These are phyloP conservation scores for Apiospora rasikravindrae DNA, from an alignment of 2,329 filamentous ascomycete species.

Conservation along the genomic window DNA sequence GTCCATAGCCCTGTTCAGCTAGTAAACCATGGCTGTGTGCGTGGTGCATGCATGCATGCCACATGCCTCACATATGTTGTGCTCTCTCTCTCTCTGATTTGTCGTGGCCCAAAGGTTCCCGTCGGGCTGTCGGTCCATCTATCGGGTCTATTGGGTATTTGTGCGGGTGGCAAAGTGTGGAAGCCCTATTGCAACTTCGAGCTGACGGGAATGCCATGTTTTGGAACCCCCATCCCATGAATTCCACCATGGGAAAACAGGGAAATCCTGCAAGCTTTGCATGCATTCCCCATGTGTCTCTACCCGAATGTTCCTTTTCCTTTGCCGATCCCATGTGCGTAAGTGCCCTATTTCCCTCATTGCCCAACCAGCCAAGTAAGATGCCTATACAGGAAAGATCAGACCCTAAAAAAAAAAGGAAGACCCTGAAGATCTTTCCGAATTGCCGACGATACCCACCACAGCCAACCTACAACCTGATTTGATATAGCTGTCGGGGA, in stretches of 20 bases:
- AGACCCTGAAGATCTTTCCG: constrained; percentile 13
- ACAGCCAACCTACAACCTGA: background rate
- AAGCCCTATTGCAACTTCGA: background rate
- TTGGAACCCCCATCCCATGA: background rate
- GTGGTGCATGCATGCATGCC: background rate
- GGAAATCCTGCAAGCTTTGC: background rate
- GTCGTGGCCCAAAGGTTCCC: background rate
- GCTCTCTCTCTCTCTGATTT: too few species aligned
- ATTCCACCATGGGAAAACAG: constrained; percentile 12
- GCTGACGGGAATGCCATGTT: background rate
- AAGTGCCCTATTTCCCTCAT: background rate
- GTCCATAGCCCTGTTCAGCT: background rate
- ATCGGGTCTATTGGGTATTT: background rate
- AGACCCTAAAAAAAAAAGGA: background rate
- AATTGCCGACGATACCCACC: constrained; percentile 11
- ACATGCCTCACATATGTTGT: background rate
- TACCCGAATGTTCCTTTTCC: background rate
- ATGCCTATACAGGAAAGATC: too few species aligned
- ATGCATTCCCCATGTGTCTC: background rate
- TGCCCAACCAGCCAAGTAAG: background rate
- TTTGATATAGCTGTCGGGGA: background rate
- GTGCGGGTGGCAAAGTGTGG: background rate
- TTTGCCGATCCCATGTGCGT: background rate
- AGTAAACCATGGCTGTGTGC: background rate
- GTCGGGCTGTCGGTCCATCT: background rate